These are phyloP conservation scores for Cylindrotheca fusiformis DNA, from an alignment of 108 stramenopile species.

Conservation along the genomic window DNA sequence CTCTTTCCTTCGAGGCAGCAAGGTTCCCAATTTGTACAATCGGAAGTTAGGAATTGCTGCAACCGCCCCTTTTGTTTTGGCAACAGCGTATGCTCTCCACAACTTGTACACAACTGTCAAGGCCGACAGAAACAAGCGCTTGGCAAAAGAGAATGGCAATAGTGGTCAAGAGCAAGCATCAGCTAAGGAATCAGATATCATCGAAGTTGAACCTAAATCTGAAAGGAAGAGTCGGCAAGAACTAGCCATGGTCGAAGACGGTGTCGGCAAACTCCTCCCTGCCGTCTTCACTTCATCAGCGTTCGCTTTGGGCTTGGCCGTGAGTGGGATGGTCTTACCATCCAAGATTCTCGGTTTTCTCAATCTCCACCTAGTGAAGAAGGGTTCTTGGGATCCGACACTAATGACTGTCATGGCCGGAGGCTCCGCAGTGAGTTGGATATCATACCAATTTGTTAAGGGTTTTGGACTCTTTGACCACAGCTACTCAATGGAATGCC, in stretches of 20 bases:
- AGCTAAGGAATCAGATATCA: not conserved
- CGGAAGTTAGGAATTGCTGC: not conserved
- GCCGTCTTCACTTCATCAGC: slow-evolving; percentile 24
- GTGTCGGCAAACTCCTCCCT: slow-evolving; percentile 18
- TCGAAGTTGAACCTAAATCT: not conserved
- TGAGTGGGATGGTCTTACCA: slow-evolving; percentile 60
- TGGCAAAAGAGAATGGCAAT: not conserved
- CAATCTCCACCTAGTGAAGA: slow-evolving; percentile 31
- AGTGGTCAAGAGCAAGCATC: not conserved
- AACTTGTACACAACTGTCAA: not conserved
- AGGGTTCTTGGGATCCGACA: slow-evolving; percentile 79
- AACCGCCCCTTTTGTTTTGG: not conserved
- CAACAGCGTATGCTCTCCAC: not conserved
- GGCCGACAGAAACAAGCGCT: not conserved
- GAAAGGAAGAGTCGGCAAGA: not conserved
- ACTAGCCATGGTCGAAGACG: not conserved
- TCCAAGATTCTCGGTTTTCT: slow-evolving; percentile 76
- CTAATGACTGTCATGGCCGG: slow-evolving; percentile 80
- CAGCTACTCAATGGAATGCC: not conserved
- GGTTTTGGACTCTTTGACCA: slow-evolving; percentile 32
- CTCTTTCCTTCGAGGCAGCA: not conserved
- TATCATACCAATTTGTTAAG: slow-evolving; percentile 59
- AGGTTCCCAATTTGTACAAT: not conserved
- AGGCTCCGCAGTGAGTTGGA: slow-evolving; percentile 52
- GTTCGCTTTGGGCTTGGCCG: slow-evolving; percentile 61